phyloP scores from a whole-genome alignment of 2,329 filamentous ascomycete species.

The Arthrobotrys iridis region DNA sequence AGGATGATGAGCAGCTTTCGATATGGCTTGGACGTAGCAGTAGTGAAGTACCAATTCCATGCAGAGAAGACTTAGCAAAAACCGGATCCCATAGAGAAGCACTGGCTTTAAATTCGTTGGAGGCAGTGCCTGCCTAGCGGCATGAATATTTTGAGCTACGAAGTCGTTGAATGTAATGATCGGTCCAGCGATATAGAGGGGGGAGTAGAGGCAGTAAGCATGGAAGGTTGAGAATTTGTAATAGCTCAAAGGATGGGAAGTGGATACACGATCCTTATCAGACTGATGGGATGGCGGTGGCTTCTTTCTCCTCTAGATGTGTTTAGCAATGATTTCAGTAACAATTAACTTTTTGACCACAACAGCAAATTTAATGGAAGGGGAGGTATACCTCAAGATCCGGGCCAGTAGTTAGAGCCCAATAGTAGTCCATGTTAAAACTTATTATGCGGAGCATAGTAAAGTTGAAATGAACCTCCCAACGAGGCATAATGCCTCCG shows the following conservation, averaged over 20 bases:
- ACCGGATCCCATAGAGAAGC: constrained; percentile 82
- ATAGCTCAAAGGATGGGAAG: constrained; percentile 70
- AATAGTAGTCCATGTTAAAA: constrained; percentile 97
- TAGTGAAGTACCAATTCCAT: constrained; percentile 95
- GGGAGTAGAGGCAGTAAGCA: constrained; percentile 88
- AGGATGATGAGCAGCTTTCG: constrained; percentile 74
- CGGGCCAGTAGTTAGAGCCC: constrained; percentile 75
- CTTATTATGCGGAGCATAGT: constrained; percentile 91
- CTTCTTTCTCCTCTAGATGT: constrained; percentile 88
- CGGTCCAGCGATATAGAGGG: constrained; percentile 89
- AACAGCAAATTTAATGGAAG: neutral
- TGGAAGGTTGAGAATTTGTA: constrained; percentile 87
- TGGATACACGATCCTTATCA: constrained; percentile 83
- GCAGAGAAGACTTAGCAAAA: constrained; percentile 78
- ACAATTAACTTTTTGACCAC: neutral
- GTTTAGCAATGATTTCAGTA: constrained; percentile 67
- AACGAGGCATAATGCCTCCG: constrained; percentile 84
- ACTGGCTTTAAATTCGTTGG: constrained; percentile 73
- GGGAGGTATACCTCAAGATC: constrained; percentile 46
- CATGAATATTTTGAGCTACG: constrained; percentile 73
- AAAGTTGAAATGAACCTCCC: constrained; percentile 98
- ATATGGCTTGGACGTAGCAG: constrained; percentile 92
- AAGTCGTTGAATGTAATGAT: constrained; percentile 99
- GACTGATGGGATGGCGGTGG: constrained; percentile 86
- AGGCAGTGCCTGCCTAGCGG: constrained; percentile 65